Evolutionary conservation across 805 yeast genomes (phyloP).

Genomic region (Zygoascus bituminiphila): DNA sequence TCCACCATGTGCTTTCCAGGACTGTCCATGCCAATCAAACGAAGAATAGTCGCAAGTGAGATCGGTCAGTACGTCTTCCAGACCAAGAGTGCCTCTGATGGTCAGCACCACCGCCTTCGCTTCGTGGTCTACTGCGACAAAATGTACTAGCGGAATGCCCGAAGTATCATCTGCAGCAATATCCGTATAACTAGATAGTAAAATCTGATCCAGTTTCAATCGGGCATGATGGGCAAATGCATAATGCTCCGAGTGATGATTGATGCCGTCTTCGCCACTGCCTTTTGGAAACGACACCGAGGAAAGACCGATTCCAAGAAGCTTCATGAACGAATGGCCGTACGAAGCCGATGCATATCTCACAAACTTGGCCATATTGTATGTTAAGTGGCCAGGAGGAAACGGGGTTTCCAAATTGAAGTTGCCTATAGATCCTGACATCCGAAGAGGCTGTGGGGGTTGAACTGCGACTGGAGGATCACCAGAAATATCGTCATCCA

Average conservation of each 20-base stretch:
- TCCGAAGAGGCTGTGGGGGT: neutral
- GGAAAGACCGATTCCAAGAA: conserved; percentile 22
- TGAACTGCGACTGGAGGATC: neutral
- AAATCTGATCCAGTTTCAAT: conserved; percentile 23
- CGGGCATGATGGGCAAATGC: conserved; percentile 28
- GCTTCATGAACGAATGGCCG: conserved; percentile 28
- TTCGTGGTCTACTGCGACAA: conserved; percentile 26
- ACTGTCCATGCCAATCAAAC: conserved; percentile 24
- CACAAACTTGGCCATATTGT: conserved; percentile 26
- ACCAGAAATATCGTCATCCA: neutral
- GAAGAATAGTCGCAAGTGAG: conserved; percentile 26
- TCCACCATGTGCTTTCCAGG: conserved; percentile 27
- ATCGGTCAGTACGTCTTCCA: conserved; percentile 28
- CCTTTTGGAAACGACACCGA: neutral
- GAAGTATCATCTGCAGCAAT: conserved; percentile 17
- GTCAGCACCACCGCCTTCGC: conserved; percentile 28
- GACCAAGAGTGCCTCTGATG: conserved; percentile 28
- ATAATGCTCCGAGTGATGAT: conserved; percentile 27
- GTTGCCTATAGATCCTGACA: neutral
- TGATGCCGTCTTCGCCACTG: conserved; percentile 9
- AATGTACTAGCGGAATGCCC: conserved; percentile 27
- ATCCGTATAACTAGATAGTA: conserved; percentile 27
- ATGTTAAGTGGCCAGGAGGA: conserved; percentile 23
- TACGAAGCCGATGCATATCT: conserved; percentile 29
- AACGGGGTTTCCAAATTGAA: conserved; percentile 6